Percentiles rank a stretch among this genome's conserved stretches.
These are phyloP conservation scores for Coniferiporia weirii DNA, from an alignment of 1,284 basidiomycete species.

Conservation along the genomic window DNA sequence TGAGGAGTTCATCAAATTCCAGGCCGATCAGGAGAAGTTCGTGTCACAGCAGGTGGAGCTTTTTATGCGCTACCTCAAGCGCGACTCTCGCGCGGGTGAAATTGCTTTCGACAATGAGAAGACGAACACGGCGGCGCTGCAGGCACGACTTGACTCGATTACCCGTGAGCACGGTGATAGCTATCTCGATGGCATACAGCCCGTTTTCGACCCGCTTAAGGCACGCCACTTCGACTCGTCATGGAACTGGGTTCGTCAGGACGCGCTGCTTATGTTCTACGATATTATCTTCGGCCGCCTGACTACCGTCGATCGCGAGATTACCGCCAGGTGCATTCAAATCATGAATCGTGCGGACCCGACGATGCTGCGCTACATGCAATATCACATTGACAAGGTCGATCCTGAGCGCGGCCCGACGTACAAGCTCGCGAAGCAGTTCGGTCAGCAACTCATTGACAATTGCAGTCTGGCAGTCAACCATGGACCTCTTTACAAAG, in stretches of 20 bases:
- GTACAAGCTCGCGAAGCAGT: slow-evolving; percentile 92
- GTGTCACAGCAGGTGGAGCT: slow-evolving; percentile 92
- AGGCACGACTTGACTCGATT: slow-evolving; percentile 86
- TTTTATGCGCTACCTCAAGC: slow-evolving; percentile 93
- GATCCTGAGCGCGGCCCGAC: slow-evolving; percentile 84
- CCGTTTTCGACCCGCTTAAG: slow-evolving; percentile 90
- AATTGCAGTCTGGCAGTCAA: slow-evolving; percentile 85
- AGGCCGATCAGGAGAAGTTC: slow-evolving; percentile 88
- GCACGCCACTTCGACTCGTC: slow-evolving; percentile 97
- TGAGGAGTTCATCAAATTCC: slow-evolving; percentile 97
- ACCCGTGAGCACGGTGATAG: slow-evolving; percentile 86
- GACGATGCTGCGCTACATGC: slow-evolving; percentile 88
- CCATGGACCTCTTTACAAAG: slow-evolving; percentile 87
- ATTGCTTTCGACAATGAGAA: slow-evolving; percentile 87
- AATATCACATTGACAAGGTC: slow-evolving; percentile 87
- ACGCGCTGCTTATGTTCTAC: slow-evolving; percentile 93
- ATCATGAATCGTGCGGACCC: slow-evolving; percentile 97
- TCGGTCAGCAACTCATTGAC: slow-evolving; percentile 93
- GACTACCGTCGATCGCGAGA: slow-evolving; percentile 89
- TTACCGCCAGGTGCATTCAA: slow-evolving; percentile 95
- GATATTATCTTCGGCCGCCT: slow-evolving; percentile 95
- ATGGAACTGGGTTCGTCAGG: slow-evolving; percentile 99
- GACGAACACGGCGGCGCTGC: slow-evolving; percentile 64
- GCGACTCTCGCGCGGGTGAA: slow-evolving; percentile 89
- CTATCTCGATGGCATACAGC: slow-evolving; percentile 94